Evolutionary conservation across 345 rosid genomes (phyloP).

Genomic region (Populus nigra): DNA sequence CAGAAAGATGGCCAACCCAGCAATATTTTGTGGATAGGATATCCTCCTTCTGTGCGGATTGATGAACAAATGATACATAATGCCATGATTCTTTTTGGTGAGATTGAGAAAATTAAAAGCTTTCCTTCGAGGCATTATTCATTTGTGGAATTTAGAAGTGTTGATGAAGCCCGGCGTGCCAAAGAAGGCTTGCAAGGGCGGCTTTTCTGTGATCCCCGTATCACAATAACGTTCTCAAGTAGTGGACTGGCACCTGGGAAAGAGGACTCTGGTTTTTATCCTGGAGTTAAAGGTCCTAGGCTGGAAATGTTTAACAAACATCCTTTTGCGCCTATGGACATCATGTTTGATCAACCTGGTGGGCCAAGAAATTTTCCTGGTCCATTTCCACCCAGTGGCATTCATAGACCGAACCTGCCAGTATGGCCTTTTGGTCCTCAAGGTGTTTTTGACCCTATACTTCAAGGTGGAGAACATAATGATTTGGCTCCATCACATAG

Average conservation of each 20-base stretch:
- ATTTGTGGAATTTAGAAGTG: constrained; percentile 92
- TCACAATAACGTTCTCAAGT: constrained; percentile 76
- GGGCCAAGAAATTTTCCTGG: constrained; percentile 34
- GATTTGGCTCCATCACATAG: constrained; percentile 37
- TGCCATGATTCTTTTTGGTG: constrained; percentile 96
- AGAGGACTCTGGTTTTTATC: constrained; percentile 47
- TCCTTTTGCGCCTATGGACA: constrained; percentile 40
- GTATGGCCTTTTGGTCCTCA: constrained; percentile 47
- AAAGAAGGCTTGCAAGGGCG: constrained; percentile 95
- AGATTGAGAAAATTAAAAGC: constrained; percentile 84
- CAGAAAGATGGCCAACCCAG: constrained; percentile 71
- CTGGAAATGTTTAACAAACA: constrained; percentile 56
- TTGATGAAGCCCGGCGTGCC: constrained; percentile 92
- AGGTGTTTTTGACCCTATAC: constrained; percentile 49
- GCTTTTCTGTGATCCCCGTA: constrained; percentile 84
- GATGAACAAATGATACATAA: constrained; percentile 96
- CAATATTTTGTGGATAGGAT: constrained; percentile 85
- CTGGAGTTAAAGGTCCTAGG: constrained; percentile 56
- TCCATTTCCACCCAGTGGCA: constrained; percentile 30
- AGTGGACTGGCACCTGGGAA: constrained; percentile 63
- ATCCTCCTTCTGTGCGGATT: constrained; percentile 85
- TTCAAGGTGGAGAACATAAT: constrained; percentile 48
- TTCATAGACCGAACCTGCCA: constrained; percentile 40
- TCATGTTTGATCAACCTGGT: constrained; percentile 44
- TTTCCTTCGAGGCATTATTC: constrained; percentile 79